Percentiles rank a stretch among this genome's conserved stretches.
Conservation (phyloP, 1,284 basidiomycete species). For the Phenoliferia sp. region DNA sequence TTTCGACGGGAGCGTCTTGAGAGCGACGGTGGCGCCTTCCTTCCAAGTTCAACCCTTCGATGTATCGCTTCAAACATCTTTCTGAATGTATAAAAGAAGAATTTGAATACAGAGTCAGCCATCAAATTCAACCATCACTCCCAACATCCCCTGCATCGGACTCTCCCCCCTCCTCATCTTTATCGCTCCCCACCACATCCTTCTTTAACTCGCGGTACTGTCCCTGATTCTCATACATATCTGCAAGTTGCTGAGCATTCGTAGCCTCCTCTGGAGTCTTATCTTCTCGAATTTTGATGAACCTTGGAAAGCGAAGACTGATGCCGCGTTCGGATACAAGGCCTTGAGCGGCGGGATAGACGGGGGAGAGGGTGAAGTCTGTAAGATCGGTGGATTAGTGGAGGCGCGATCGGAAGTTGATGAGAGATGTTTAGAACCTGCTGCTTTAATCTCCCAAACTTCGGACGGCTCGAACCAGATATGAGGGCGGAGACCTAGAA, state of each 20-base stretch:
- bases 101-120: no score
- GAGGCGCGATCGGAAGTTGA: conserved; percentile 36
- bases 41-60: no score
- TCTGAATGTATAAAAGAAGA: no score
- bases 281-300: conserved; percentile 39
- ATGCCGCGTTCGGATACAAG: conserved; percentile 57
- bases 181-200: neutral
- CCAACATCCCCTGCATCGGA: neutral
- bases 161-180: neutral
- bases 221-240: conserved; percentile 25
- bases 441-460: conserved; percentile 81
- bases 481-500: conserved; percentile 64
- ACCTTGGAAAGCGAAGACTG: conserved; percentile 44
- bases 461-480: conserved; percentile 80
- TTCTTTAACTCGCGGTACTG: neutral
- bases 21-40: no score
- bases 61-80: no score
- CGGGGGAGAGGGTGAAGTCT: conserved; percentile 81
- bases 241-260: conserved; percentile 25
- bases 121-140: neutral
- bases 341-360: conserved; percentile 74
- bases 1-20: no score
- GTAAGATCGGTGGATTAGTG: neutral
- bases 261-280: conserved; percentile 37
- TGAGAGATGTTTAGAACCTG: conserved; percentile 63